phyloP scores from a whole-genome alignment of 306 rosid species.

The Pterocarpus santalinus region DNA sequence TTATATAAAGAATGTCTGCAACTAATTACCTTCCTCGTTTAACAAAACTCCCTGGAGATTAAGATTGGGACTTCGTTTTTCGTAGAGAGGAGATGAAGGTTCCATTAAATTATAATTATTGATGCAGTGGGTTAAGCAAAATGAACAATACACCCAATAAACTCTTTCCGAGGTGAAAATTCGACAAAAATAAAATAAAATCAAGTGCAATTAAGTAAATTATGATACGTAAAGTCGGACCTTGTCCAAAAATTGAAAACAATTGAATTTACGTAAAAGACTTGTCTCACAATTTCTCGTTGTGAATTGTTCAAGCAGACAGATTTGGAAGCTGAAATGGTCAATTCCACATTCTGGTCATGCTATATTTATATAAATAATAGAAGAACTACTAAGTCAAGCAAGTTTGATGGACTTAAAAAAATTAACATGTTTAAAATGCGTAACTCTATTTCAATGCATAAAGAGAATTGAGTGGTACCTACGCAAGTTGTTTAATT shows the following conservation, averaged over 20 bases:
- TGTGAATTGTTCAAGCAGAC: constrained; percentile 4
- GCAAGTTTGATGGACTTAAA: constrained; percentile 2
- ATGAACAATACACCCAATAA: background rate
- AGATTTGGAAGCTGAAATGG: constrained; percentile 28
- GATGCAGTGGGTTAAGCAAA: background rate
- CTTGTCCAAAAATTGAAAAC: background rate
- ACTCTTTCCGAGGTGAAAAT: background rate
- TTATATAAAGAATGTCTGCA: background rate
- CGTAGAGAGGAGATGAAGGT: background rate
- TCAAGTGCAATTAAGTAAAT: background rate
- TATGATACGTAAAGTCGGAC: background rate
- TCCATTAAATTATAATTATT: background rate
- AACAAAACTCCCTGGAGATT: background rate
- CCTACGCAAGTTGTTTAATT: background rate
- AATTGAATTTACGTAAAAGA: background rate
- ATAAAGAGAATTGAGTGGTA: background rate
- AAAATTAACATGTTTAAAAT: constrained; percentile 4
- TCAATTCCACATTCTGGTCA: constrained; percentile 23
- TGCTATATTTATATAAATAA: background rate
- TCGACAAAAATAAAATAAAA: background rate
- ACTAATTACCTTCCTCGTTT: constrained; percentile 8
- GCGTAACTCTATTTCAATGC: background rate
- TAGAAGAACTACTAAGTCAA: constrained; percentile 1
- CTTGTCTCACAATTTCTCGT: background rate
- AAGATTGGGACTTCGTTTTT: background rate